Evolutionary conservation across 176 grass and related monocot species (phyloP).

Genomic region (Pontederia paniculata): DNA sequence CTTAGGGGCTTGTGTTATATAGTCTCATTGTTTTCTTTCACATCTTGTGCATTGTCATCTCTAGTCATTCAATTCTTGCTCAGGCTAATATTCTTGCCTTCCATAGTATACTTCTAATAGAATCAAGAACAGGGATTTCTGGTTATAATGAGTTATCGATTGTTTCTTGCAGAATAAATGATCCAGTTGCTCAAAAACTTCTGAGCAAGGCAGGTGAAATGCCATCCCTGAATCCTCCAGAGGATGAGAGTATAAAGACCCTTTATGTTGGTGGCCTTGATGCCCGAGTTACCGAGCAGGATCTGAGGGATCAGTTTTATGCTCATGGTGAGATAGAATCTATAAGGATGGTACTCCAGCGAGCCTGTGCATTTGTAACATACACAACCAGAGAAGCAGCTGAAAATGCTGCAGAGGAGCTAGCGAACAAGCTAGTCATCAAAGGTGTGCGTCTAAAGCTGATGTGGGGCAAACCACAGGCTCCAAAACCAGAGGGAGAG

Average conservation of each 20-base stretch:
- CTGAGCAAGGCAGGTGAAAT: conserved; percentile 95
- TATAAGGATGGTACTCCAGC: conserved; percentile 84
- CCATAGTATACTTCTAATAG: too few relatives aligned
- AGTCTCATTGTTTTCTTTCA: too few relatives aligned
- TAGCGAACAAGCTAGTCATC: conserved; percentile 90
- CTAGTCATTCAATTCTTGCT: background rate
- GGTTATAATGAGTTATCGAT: background rate
- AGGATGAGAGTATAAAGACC: conserved; percentile 88
- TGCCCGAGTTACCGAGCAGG: conserved; percentile 60
- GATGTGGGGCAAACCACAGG: conserved; percentile 93
- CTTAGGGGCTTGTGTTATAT: too few relatives aligned
- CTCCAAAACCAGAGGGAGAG: conserved; percentile 44
- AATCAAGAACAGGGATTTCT: background rate
- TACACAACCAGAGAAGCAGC: conserved; percentile 87
- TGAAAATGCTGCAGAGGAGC: conserved; percentile 87
- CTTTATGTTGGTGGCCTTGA: conserved; percentile 91
- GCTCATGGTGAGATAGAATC: conserved; percentile 88
- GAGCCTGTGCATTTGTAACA: conserved; percentile 81
- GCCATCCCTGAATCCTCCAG: conserved; percentile 75
- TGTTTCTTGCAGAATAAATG: conserved; percentile 64
- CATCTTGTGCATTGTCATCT: too few relatives aligned
- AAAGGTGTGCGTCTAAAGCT: conserved; percentile 90
- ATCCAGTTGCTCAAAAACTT: conserved; percentile 84
- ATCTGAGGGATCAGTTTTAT: conserved; percentile 90
- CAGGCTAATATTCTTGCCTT: background rate